A percentile compares a stretch with the other conserved stretches of the same genome.
Conservation (phyloP, 305 asterid species). For the Fraxinus sp. region DNA sequence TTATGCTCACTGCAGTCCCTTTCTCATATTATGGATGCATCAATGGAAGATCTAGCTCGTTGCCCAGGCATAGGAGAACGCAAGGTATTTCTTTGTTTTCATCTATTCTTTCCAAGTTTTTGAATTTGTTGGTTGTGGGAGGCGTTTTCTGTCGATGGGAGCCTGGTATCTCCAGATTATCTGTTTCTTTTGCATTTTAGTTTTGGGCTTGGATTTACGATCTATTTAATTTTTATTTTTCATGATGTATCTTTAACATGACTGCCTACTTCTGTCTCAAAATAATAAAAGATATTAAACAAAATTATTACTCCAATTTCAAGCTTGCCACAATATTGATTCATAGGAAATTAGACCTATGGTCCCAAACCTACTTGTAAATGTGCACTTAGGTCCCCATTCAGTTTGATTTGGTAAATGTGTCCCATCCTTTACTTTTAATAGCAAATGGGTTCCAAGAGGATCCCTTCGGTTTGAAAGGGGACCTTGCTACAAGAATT, state of each 20-base stretch:
- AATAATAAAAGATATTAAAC: neutral
- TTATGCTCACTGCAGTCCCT: conserved; percentile 58
- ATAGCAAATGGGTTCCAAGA: neutral
- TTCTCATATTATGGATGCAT: conserved; percentile 86
- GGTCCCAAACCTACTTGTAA: neutral
- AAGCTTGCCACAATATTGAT: neutral
- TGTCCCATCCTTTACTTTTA: neutral
- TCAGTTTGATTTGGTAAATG: neutral
- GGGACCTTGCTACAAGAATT: neutral
- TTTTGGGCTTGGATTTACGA: neutral
- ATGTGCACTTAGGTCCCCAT: neutral
- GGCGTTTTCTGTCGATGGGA: neutral
- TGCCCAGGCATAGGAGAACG: conserved; percentile 99
- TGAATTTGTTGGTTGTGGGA: conserved; percentile 1
- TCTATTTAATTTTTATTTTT: neutral
- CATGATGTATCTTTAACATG: neutral
- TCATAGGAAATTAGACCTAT: neutral
- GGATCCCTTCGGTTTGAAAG: neutral
- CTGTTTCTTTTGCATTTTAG: neutral
- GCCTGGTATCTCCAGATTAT: neutral
- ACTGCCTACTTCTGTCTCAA: neutral
- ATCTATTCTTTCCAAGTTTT: neutral
- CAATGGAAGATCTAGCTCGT: conserved; percentile 97
- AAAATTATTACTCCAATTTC: neutral
- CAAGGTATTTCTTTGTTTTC: conserved; percentile 53